Evolutionary conservation across 192 early-diverging fungal species (phyloP).

Genomic region (Geranomyces michiganensis): DNA sequence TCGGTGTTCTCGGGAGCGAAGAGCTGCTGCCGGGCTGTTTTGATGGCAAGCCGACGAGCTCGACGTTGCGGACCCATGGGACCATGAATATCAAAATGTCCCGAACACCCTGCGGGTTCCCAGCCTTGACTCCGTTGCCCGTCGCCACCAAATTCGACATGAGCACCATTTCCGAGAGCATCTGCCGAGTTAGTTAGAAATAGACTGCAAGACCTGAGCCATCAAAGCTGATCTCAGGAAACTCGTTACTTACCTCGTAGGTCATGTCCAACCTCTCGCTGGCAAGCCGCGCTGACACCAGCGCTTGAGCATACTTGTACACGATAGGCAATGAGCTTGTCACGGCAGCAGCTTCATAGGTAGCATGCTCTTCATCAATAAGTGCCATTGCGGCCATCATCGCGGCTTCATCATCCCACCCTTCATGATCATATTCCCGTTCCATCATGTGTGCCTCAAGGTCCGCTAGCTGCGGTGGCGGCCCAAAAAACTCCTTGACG

Average conservation of each 20-base stretch:
- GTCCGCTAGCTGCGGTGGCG: conserved; percentile 23
- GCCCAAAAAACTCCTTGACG: conserved; percentile 32
- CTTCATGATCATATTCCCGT: conserved; percentile 24
- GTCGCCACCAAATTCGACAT: conserved; percentile 58
- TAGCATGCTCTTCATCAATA: conserved; percentile 34
- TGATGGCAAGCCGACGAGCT: conserved; percentile 41
- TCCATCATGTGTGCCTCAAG: conserved; percentile 23
- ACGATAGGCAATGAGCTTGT: conserved; percentile 71
- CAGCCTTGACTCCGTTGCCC: conserved; percentile 21
- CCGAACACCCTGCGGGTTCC: conserved; percentile 56
- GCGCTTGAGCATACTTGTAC: conserved; percentile 77
- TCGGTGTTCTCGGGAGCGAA: not conserved
- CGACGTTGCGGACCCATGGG: conserved; percentile 82
- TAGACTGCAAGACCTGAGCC: not conserved
- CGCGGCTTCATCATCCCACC: conserved; percentile 32
- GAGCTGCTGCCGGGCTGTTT: conserved; percentile 3
- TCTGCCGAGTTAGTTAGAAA: conserved; percentile 20
- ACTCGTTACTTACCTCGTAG: conserved; percentile 45
- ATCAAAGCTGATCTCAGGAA: not conserved
- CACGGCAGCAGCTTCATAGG: conserved; percentile 62
- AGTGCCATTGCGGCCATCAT: conserved; percentile 27
- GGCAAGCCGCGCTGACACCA: conserved; percentile 70
- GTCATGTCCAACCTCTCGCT: conserved; percentile 66
- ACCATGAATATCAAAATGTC: conserved; percentile 75
- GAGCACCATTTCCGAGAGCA: conserved; percentile 77